A percentile compares a stretch with the other conserved stretches of the same genome.
Evolutionary conservation across 495 filamentous ascomycete genomes (phyloP).

Genomic region (Trichoderma orchidacearum): DNA sequence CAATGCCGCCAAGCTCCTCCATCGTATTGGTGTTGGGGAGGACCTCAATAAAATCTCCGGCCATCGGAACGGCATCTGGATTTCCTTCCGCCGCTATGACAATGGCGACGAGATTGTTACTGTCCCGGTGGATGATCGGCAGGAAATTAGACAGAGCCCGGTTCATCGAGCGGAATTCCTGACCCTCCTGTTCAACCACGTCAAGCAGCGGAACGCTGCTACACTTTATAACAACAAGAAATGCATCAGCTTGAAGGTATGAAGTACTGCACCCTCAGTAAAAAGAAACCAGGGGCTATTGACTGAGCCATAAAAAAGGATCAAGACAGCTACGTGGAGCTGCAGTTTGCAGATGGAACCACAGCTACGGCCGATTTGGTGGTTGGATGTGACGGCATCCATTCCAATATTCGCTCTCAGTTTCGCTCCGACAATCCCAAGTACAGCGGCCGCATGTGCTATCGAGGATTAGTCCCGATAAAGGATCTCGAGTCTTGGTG

Average conservation of each 20-base stretch:
- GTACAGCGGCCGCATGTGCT: constrained; percentile 33
- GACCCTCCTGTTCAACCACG: constrained; percentile 10
- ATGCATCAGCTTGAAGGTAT: constrained; percentile 5
- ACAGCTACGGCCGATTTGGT: constrained; percentile 18
- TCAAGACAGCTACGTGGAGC: constrained; percentile 5
- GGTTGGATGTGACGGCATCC: constrained; percentile 45
- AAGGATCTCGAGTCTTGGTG: constrained; percentile 15
- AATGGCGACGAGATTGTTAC: constrained; percentile 17
- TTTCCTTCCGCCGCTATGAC: constrained; percentile 20
- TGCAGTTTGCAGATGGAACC: constrained; percentile 17
- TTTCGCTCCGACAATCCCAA: constrained; percentile 17
- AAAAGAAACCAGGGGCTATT: background rate
- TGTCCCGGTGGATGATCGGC: constrained; percentile 11
- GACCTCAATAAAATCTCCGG: constrained; percentile 15
- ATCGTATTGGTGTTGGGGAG: constrained; percentile 10
- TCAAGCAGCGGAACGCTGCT: constrained; percentile 14
- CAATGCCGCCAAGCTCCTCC: constrained; percentile 29
- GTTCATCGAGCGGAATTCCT: constrained; percentile 18
- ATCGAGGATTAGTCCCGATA: constrained; percentile 36
- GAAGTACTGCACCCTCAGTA: background rate
- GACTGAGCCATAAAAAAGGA: constrained; percentile 4
- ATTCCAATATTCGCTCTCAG: constrained; percentile 28
- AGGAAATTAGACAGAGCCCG: constrained; percentile 9
- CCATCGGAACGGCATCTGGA: constrained; percentile 15
- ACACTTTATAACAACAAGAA: constrained; percentile 14